Conservation (phyloP, 768 basidiomycete species). For the Collybia sp. region DNA sequence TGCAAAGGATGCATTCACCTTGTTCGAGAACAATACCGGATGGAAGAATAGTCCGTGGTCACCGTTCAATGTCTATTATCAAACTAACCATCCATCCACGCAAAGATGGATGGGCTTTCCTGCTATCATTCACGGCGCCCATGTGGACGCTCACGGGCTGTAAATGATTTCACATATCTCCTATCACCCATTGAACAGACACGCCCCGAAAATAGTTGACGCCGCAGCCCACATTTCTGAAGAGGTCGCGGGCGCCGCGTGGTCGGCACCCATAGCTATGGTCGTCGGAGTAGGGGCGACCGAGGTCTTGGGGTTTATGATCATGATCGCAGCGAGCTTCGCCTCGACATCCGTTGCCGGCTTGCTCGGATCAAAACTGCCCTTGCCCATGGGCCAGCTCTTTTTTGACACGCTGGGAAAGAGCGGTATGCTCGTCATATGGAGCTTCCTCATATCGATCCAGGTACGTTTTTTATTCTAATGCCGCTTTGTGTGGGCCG, state of each 20-base stretch:
- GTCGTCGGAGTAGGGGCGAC: slow-evolving; percentile 48
- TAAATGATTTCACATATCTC: slow-evolving; percentile 19
- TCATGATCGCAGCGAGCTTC: slow-evolving; percentile 52
- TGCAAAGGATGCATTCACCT: slow-evolving; percentile 51
- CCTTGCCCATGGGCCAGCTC: slow-evolving; percentile 59
- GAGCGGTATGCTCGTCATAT: slow-evolving; percentile 54
- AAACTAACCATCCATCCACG: background rate
- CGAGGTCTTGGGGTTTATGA: slow-evolving; percentile 47
- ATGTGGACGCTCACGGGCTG: slow-evolving; percentile 69
- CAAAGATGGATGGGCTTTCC: slow-evolving; percentile 58
- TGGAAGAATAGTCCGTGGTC: slow-evolving; percentile 44
- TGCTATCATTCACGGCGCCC: slow-evolving; percentile 54
- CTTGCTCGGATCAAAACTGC: slow-evolving; percentile 38
- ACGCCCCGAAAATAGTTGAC: slow-evolving; percentile 36
- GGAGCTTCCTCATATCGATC: slow-evolving; percentile 52
- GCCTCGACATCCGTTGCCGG: slow-evolving; percentile 44
- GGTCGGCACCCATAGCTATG: slow-evolving; percentile 56
- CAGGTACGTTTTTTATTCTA: slow-evolving; percentile 3
- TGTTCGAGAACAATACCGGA: slow-evolving; percentile 59
- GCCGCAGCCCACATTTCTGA: slow-evolving; percentile 65
- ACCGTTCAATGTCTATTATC: background rate
- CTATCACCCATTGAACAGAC: background rate
- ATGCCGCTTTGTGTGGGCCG: background rate
- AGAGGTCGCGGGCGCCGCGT: slow-evolving; percentile 51
- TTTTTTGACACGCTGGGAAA: slow-evolving; percentile 53